Base-by-base conservation (phyloP, 176 grass and related monocot species). In the Panicum miliaceum region DNA sequence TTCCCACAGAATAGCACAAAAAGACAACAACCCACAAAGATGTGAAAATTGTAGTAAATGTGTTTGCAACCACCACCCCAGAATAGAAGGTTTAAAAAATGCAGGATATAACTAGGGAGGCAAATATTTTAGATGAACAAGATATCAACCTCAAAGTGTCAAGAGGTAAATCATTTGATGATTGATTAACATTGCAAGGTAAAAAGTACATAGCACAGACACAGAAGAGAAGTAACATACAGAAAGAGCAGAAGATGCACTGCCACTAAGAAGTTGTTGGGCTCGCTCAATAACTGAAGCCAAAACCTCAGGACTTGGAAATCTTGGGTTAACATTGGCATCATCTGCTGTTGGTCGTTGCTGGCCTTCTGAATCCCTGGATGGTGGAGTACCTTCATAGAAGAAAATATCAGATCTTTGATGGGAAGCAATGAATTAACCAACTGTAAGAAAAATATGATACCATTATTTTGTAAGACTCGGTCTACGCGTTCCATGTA, bases 401-500 rank as follows among this genome's bases (percentile, higher is more conserved):
- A 87, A 56, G 46, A 71, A 76, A 88, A 77, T 9, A 52, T 62
- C 27, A 85, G 73, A 81, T 53, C 4, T 75, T 69, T 82, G 18
- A 71, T 82, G 59, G 38, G 56, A 88, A 77, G 12, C 54, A 91
- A 77, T 26, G 1, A 46, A 78, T 77, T 76, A 84, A 78, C 20
- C n/a, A 58, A 38, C 40, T 82, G 29, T 77, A 34, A 76, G 27
- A 64, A 86, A 52, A 45, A 7, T 45, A 74, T 29, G 19, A 72
- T 88, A 98, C 96, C 89, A 81, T 87, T 89, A 60, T 84, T 95
- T 86, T 83, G 92, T 80, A 98, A 73, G 47, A 85, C 86, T 79
- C 77, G 77, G 12, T 94, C 93, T 91, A 98, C 89, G 37, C 71
- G 91, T 71, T 90, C 87, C 37, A 95, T 92, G 76, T 93, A 98